Conservation (phyloP, 169 alveolate species). For the Cryptosporidium viatorum region DNA sequence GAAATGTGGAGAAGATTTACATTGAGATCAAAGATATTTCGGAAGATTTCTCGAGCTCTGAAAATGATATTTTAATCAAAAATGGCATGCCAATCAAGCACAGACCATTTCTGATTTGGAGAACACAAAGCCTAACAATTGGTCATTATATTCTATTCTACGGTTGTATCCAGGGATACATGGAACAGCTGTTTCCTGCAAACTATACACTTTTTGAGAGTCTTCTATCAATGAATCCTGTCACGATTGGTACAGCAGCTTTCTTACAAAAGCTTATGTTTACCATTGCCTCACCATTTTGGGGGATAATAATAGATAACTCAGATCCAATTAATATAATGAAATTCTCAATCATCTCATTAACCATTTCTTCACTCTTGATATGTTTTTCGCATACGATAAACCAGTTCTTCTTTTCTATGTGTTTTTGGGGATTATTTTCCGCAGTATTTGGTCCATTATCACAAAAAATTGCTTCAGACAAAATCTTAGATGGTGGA, state of each 20-base stretch:
- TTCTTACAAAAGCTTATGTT: constrained; percentile 46
- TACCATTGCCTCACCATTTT: constrained; percentile 56
- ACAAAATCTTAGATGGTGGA: not conserved
- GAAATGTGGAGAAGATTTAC: constrained; percentile 22
- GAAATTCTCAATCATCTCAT: constrained; percentile 29
- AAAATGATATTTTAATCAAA: not conserved
- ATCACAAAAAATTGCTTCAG: constrained; percentile 61
- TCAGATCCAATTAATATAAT: constrained; percentile 10
- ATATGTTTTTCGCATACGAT: constrained; percentile 31
- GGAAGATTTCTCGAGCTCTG: constrained; percentile 10
- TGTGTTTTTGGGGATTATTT: constrained; percentile 74
- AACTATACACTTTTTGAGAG: constrained; percentile 47
- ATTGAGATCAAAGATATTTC: constrained; percentile 8
- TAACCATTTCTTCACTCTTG: constrained; percentile 10
- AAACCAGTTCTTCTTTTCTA: constrained; percentile 30
- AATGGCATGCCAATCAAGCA: not conserved
- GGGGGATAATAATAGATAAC: constrained; percentile 50
- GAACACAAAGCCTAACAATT: not conserved
- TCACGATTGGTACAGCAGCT: constrained; percentile 60
- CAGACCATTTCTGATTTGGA: not conserved
- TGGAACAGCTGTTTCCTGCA: constrained; percentile 67
- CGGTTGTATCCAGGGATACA: constrained; percentile 68
- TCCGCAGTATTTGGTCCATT: constrained; percentile 58
- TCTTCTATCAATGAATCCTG: constrained; percentile 26
- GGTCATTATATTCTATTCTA: constrained; percentile 33